Evolutionary conservation across 2,329 filamentous ascomycete genomes (phyloP), one percentile per base, ranked within the genome.

Genomic region (Trichoderma semiorbis): DNA sequence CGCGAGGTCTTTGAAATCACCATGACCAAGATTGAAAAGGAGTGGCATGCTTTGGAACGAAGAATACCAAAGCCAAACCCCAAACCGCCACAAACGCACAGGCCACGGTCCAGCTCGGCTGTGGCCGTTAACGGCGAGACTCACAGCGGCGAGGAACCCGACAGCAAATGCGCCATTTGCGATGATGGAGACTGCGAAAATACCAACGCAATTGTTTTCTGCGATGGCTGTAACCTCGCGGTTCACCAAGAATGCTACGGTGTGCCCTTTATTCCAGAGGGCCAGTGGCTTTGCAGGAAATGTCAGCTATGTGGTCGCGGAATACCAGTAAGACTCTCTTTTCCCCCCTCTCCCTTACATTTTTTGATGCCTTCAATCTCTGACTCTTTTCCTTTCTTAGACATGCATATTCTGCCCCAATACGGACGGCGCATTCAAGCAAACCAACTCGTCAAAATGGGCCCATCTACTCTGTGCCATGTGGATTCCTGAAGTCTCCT

Each of bases 151-250:
- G 96, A 98, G 82, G 95, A 98, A 81, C 95, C 96, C 76, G 96
- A 99, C 81, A 97, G 92, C 76, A 98, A 97, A 81, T 99, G 96
- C 79, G 95, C 94, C 26, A 97, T 99, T 72, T 99, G 96, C 80
- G 96, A 99, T 79, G 96, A 99, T 78, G 96, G 96, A n/a, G 96
- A 99, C 79, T 99, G 96, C 79, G 96, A 99, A 83, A 99, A 99
- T 81, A 97, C 96, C 26, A 99, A 99, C 79, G 96, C 96, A 1
- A 99, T 99, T 78, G 96, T 99, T 26, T 99, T 99, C 79, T 99
- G 96, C 80, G 96, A 99, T 79, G 96, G 96, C 3, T 99, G 96
- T 82, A 97, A 99, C 81, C 85, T 99, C 66, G 96, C 96, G 4
- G 96, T 99, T 11, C 96, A 99, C 81, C 96, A 99, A 81, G 96